Evolutionary conservation across 116 monocot genomes (phyloP).

Genomic region (Iris pallida): DNA sequence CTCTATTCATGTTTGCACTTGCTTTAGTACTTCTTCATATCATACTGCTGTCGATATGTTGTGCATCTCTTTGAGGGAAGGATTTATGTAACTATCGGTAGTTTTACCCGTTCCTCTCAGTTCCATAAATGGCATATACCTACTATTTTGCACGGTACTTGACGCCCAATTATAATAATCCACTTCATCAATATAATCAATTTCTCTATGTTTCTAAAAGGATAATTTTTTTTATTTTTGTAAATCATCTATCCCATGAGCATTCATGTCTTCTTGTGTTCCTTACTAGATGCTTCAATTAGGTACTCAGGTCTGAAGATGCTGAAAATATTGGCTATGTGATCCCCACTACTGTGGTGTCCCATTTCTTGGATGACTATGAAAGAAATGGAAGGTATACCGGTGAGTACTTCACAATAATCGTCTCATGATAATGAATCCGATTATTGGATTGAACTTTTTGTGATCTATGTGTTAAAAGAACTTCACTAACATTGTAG

Average conservation of each 20-base stretch:
- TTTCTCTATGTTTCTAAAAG: neutral
- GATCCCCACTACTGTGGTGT: conserved; percentile 92
- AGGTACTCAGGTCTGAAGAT: conserved; percentile 93
- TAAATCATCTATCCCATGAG: neutral
- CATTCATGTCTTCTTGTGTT: conserved; percentile 4
- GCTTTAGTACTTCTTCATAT: too few relatives aligned
- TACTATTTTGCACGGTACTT: too few relatives aligned
- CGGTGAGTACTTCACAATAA: conserved; percentile 33
- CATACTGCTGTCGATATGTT: too few relatives aligned
- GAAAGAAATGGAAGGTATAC: conserved; percentile 92
- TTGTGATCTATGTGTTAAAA: neutral
- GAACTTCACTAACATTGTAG: neutral
- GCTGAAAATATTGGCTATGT: conserved; percentile 99
- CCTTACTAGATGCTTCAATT: conserved; percentile 43
- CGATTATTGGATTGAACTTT: neutral
- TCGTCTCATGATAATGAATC: too few relatives aligned
- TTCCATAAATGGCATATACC: too few relatives aligned
- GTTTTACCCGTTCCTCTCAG: too few relatives aligned
- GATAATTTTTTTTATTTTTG: neutral
- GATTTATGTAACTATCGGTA: too few relatives aligned
- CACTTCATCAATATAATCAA: neutral
- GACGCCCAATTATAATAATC: neutral
- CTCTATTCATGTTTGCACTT: too few relatives aligned
- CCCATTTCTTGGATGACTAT: conserved; percentile 93
- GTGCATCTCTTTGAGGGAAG: too few relatives aligned